Conservation (phyloP, 345 rosid genomes). For the Raphanus raphanistrum region DNA sequence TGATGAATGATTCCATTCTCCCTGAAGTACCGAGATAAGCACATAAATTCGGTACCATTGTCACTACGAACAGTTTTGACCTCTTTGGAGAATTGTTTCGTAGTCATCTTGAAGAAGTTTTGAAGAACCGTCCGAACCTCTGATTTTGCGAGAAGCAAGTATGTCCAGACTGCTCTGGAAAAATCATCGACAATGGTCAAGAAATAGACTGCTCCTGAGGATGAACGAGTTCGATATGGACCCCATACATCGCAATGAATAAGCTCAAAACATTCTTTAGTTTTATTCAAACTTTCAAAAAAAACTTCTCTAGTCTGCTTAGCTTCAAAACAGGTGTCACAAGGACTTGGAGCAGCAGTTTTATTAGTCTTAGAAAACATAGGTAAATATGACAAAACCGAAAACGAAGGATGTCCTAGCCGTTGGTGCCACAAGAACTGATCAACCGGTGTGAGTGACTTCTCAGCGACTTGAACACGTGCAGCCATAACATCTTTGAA, state of each 20-base stretch:
- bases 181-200: neutral
- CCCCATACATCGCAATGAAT: neutral
- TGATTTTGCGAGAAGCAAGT: neutral
- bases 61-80: neutral
- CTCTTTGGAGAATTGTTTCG: neutral
- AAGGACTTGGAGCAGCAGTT: neutral
- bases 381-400: neutral
- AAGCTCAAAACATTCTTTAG: neutral
- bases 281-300: neutral
- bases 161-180: neutral
- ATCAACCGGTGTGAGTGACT: too few species aligned
- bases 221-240: neutral
- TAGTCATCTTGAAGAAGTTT: neutral
- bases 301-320: neutral
- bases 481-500: too few species aligned
- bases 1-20: neutral
- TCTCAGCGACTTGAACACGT: too few species aligned
- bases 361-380: neutral
- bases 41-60: neutral
- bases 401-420: neutral
- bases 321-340: neutral
- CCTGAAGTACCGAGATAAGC: neutral
- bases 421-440: neutral
- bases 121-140: neutral
- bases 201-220: neutral